These are phyloP conservation scores for Phytophthora citricola DNA, from an alignment of 352 stramenopile genomes.

Conservation along the genomic window DNA sequence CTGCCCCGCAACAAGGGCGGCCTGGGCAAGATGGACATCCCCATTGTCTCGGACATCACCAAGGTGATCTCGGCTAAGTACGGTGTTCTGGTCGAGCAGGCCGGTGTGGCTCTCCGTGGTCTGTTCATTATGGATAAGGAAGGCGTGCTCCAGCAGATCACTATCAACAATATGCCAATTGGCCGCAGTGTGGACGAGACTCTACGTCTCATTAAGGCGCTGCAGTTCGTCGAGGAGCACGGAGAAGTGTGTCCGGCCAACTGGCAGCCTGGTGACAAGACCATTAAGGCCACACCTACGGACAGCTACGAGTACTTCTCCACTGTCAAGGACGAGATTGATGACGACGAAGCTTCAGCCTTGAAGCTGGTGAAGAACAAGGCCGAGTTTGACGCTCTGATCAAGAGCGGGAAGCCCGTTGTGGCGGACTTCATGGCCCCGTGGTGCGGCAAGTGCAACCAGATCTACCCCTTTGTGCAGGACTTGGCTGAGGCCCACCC, in stretches of 20 bases:
- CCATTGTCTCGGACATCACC: conserved; percentile 93
- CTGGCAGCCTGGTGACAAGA: conserved; percentile 93
- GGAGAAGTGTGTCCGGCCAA: conserved; percentile 94
- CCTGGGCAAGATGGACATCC: conserved; percentile 93
- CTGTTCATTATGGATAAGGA: conserved; percentile 95
- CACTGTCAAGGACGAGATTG: conserved; percentile 61
- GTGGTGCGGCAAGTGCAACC: conserved; percentile 87
- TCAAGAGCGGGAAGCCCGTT: conserved; percentile 74
- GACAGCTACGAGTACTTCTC: conserved; percentile 88
- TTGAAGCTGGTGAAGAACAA: conserved; percentile 70
- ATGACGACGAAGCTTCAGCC: conserved; percentile 46
- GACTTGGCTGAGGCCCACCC: conserved; percentile 70
- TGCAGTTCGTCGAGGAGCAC: conserved; percentile 94
- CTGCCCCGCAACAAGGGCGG: conserved; percentile 91
- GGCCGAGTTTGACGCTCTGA: conserved; percentile 62
- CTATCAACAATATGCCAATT: conserved; percentile 93
- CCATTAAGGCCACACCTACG: conserved; percentile 88
- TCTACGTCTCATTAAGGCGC: conserved; percentile 91
- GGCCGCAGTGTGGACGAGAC: conserved; percentile 94
- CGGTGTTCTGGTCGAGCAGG: conserved; percentile 88
- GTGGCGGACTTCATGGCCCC: conserved; percentile 88
- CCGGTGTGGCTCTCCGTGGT: conserved; percentile 87
- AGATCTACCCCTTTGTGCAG: conserved; percentile 82
- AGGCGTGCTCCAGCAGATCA: conserved; percentile 87
- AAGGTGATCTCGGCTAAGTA: conserved; percentile 94